These are phyloP conservation scores for Trichoderma reesei DNA, from an alignment of 495 filamentous ascomycete species.

Conservation along the genomic window DNA sequence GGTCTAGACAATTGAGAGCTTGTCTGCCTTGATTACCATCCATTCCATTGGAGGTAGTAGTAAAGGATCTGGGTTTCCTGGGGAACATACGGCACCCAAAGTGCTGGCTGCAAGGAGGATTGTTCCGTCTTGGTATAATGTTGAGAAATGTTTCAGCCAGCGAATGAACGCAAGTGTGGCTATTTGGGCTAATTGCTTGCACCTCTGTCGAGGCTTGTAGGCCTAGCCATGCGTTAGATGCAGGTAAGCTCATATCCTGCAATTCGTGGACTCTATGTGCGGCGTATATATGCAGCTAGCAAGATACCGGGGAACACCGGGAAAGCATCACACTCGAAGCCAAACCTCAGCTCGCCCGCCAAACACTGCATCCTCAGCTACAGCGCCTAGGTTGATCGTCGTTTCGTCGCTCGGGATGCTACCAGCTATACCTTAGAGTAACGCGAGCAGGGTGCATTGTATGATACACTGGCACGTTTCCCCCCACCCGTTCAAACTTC, in stretches of 20 bases:
- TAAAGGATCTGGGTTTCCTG: background rate
- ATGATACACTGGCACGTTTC: conserved; percentile 4
- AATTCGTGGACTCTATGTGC: no score
- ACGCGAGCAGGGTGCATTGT: background rate
- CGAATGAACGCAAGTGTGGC: background rate
- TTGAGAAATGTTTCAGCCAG: background rate
- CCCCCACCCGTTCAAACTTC: background rate
- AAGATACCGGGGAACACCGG: no score
- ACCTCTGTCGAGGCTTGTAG: no score
- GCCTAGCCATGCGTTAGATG: no score
- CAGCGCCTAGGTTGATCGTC: background rate
- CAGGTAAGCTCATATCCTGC: no score
- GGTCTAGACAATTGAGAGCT: background rate
- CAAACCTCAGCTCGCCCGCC: background rate
- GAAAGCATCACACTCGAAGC: background rate
- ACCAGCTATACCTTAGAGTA: background rate
- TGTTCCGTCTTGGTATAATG: background rate
- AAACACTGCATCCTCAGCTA: background rate
- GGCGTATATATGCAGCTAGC: no score
- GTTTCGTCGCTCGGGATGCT: background rate
- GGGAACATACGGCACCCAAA: background rate
- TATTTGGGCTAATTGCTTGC: background rate
- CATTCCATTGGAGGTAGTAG: no score
- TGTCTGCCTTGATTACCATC: background rate
- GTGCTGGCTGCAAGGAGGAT: background rate